Evolutionary conservation across 768 basidiomycete species (phyloP).

Genomic region (Tylopilus subfusipes): DNA sequence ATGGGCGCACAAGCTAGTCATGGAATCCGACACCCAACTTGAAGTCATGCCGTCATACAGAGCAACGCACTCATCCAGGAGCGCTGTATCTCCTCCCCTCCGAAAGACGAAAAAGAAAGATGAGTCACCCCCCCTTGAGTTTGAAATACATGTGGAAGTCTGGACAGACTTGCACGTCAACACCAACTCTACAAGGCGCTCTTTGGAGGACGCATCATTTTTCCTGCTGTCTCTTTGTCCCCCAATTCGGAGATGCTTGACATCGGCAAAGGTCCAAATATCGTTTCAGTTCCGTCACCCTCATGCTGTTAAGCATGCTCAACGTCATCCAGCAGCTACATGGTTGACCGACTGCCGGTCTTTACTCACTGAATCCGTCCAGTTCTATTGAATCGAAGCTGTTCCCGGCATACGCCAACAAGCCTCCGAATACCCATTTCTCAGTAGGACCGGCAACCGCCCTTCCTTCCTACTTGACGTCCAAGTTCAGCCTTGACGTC

Average conservation of each 20-base stretch:
- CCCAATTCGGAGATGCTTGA: slow-evolving; percentile 17
- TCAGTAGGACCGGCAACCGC: slow-evolving; percentile 11
- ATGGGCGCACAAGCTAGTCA: neutral
- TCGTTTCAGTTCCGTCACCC: neutral
- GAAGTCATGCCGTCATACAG: neutral
- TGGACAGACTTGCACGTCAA: slow-evolving; percentile 14
- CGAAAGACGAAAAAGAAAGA: slow-evolving; percentile 19
- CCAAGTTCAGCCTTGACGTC: slow-evolving; percentile 29
- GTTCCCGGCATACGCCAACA: neutral
- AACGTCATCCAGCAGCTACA: neutral
- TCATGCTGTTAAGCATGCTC: neutral
- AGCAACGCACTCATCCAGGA: slow-evolving; percentile 7
- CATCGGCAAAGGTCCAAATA: slow-evolving; percentile 25
- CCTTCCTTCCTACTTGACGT: slow-evolving; percentile 29
- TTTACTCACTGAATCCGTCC: slow-evolving; percentile 7
- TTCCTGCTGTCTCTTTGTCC: slow-evolving; percentile 8
- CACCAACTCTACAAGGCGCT: slow-evolving; percentile 17
- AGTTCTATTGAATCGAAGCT: slow-evolving; percentile 8
- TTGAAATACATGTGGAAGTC: neutral
- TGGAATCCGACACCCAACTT: neutral
- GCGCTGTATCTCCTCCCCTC: slow-evolving; percentile 23
- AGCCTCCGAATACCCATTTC: slow-evolving; percentile 7
- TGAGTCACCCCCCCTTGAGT: neutral
- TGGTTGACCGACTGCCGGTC: slow-evolving; percentile 17
- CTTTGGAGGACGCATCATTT: slow-evolving; percentile 16